These are phyloP conservation scores for Nyctanthes arbortristis DNA, from an alignment of 257 asterid species.

Conservation along the genomic window DNA sequence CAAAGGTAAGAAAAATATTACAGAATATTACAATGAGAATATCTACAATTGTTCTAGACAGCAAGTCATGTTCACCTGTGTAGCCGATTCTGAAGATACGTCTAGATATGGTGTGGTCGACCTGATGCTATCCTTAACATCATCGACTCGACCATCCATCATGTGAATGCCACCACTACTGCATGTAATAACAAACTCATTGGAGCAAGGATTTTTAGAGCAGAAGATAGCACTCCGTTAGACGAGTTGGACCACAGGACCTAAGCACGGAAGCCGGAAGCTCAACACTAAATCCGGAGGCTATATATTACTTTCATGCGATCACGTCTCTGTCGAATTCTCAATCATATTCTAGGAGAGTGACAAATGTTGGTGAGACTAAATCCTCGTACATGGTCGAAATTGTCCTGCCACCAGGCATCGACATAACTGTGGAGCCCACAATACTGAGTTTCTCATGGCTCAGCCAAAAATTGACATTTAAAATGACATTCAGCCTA, in stretches of 20 bases:
- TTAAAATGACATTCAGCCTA: slow-evolving; percentile 21
- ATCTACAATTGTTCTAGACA: no score
- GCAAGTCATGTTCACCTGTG: no score
- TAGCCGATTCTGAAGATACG: no score
- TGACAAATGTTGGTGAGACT: slow-evolving; percentile 27
- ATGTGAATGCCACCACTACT: slow-evolving; percentile 39
- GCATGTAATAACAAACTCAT: slow-evolving; percentile 55
- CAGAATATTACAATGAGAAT: no score
- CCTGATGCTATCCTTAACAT: no score
- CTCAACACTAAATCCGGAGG: slow-evolving; percentile 26
- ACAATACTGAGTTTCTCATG: slow-evolving; percentile 11
- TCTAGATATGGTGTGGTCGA: no score
- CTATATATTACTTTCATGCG: slow-evolving; percentile 13
- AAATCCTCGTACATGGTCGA: slow-evolving; percentile 16
- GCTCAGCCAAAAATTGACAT: slow-evolving; percentile 23
- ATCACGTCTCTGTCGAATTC: neutral
- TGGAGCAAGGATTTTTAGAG: slow-evolving; percentile 37
- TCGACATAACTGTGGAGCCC: slow-evolving; percentile 22
- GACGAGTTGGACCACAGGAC: slow-evolving; percentile 54
- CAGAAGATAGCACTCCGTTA: neutral
- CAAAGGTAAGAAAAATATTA: no score
- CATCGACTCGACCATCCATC: slow-evolving; percentile 57
- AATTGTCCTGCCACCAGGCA: slow-evolving; percentile 16
- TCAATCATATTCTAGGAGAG: slow-evolving; percentile 25
- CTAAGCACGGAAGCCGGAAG: slow-evolving; percentile 27